Conservation (phyloP, 164 flowering plant genomes). For the Magnolia kwangsiensis region DNA sequence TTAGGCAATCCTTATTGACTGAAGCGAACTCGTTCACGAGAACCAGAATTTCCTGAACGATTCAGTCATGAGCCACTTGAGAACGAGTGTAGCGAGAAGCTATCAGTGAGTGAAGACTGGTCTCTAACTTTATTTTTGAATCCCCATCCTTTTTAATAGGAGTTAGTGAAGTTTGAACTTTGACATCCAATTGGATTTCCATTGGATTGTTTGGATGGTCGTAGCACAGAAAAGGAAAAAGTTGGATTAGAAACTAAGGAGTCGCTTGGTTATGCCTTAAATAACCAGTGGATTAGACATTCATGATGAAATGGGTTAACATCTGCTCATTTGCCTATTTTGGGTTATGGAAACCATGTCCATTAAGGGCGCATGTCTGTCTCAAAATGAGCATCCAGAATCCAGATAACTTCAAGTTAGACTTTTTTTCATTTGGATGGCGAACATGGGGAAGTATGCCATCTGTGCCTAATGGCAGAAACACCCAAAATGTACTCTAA, state of each 20-base stretch:
- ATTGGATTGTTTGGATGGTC: background rate
- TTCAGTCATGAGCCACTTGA: conserved; percentile 49
- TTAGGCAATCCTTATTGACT: conserved; percentile 41
- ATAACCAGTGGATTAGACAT: too few relatives aligned
- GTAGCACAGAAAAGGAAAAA: background rate
- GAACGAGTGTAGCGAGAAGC: conserved; percentile 47
- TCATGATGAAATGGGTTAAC: too few relatives aligned
- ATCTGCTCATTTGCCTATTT: too few relatives aligned
- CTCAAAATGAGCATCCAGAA: too few relatives aligned
- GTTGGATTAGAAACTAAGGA: background rate
- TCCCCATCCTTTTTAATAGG: background rate
- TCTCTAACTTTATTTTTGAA: background rate
- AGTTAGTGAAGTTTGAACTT: background rate
- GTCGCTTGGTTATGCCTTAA: too few relatives aligned
- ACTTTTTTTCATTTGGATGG: too few relatives aligned
- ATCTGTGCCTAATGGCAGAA: too few relatives aligned
- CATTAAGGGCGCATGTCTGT: too few relatives aligned
- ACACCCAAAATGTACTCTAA: too few relatives aligned
- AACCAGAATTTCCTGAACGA: conserved; percentile 30
- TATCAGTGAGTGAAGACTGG: background rate
- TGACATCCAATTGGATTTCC: background rate
- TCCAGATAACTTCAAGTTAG: too few relatives aligned
- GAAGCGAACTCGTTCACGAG: conserved; percentile 53
- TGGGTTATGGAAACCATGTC: too few relatives aligned
- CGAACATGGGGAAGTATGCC: too few relatives aligned